These are phyloP conservation scores for Mortierella alpina DNA, from an alignment of 192 early-diverging fungal genomes.

Conservation along the genomic window DNA sequence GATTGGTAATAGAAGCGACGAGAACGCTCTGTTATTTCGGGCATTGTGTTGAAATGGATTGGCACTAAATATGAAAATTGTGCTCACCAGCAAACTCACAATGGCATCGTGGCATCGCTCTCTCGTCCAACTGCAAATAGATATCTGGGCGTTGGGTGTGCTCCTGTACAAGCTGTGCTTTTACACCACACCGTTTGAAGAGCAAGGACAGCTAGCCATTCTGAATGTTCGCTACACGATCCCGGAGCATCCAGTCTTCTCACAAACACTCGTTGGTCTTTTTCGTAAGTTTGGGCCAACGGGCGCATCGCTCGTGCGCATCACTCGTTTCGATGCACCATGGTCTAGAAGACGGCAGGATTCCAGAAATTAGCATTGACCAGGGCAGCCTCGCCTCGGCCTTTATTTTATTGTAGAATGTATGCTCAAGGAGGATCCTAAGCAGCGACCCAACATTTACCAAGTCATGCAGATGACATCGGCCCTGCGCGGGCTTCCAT, in stretches of 20 bases:
- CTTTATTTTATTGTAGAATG: constrained; percentile 47
- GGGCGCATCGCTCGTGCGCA: neutral
- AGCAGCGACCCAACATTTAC: constrained; percentile 83
- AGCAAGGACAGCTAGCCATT: constrained; percentile 87
- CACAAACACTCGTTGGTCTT: constrained; percentile 62
- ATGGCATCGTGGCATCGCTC: neutral
- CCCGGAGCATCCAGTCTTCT: constrained; percentile 79
- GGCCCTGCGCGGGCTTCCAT: constrained; percentile 67
- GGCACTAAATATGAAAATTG: neutral
- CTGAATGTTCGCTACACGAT: constrained; percentile 88
- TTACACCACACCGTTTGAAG: constrained; percentile 95
- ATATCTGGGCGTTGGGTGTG: constrained; percentile 90
- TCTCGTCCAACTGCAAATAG: constrained; percentile 17
- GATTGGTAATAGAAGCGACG: constrained; percentile 51
- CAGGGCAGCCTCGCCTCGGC: neutral
- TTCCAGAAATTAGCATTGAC: neutral
- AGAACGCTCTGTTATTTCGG: neutral
- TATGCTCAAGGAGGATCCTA: constrained; percentile 82
- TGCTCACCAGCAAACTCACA: neutral
- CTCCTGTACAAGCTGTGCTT: constrained; percentile 96
- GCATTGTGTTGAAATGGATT: neutral
- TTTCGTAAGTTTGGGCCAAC: constrained; percentile 58
- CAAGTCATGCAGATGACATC: constrained; percentile 78
- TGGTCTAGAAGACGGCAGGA: neutral
- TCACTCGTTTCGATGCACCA: neutral